A percentile compares a stretch with the other conserved stretches of the same genome.
These are phyloP conservation scores for Panicum virgatum DNA, from an alignment of 202 grass and related monocot species.

Conservation along the genomic window DNA sequence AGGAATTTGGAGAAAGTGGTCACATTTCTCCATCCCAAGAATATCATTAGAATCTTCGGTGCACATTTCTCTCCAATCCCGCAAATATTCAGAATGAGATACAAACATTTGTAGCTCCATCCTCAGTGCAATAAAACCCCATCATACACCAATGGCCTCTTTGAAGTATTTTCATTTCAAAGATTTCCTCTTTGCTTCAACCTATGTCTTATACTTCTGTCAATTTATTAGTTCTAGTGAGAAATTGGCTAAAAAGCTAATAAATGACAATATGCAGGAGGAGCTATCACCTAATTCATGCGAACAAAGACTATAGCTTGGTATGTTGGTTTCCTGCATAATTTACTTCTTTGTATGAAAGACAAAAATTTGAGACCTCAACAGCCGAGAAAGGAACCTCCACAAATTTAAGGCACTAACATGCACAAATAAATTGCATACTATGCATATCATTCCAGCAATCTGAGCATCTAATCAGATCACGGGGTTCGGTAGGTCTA, in stretches of 20 bases:
- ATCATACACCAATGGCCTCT: neutral
- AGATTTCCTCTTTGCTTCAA: neutral
- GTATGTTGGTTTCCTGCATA: neutral
- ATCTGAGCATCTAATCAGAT: neutral
- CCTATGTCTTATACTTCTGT: neutral
- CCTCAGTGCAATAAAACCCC: neutral
- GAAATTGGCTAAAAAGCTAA: neutral
- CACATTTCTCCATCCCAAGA: neutral
- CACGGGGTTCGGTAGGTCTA: neutral
- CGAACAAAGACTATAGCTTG: neutral
- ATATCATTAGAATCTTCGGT: neutral
- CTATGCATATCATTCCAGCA: neutral
- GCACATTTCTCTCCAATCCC: neutral
- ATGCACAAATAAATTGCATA: neutral
- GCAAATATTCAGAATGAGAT: neutral
- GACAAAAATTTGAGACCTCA: neutral
- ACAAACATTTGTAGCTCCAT: neutral
- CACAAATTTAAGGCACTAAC: neutral
- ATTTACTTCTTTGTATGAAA: neutral
- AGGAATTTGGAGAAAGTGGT: neutral
- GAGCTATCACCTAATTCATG: neutral
- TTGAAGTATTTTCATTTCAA: neutral
- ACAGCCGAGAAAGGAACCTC: neutral
- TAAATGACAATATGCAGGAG: conserved; percentile 11
- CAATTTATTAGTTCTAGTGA: neutral